Base-by-base conservation (phyloP, 75 land plant genomes). In the Sequoiadendron giganteum region DNA sequence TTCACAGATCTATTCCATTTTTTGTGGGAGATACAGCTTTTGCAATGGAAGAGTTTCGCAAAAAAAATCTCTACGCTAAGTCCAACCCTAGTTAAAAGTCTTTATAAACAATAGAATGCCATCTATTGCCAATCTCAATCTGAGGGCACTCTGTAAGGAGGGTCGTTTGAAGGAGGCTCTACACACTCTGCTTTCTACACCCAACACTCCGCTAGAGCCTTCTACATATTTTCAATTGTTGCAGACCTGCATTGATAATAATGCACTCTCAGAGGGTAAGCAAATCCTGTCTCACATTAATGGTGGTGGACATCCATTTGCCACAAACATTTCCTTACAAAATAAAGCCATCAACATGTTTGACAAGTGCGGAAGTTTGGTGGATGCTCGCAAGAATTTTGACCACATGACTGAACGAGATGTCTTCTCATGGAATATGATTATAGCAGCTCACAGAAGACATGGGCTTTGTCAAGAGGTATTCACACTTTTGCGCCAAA, bases 141-240 rank as follows among this genome's bases (percentile, higher is more conserved):
- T 65, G 30, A 65, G n/a, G 28, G n/a, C 70, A 39, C 42, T 78
- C 9, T 39, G 43, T 78, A 40, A 40, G 18, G 39, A 38, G 43
- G 42, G 42, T 40, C 81, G 81, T 18, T 78, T 78, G 81, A 78
- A 78, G 42, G 45, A 78, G 81, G 81, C 25, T 40, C 28, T 78
- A 16, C 25, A 39, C 81, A 39, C 15, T 78, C 9, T 39, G 34
- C 43, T 38, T 16, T 19, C 39, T 16, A 5, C 8, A 11, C 43
- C 43, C 7, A 40, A 78, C 43, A 65, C 2, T 65, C 70, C 70
- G 6, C n/a, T 65, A 25, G 43, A 39, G 1, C 43, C 81, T 10
- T 32, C 43, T 39, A 40, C 19, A 38, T 78, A 39, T 78, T 38
- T 40, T 78, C 19, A 19, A 19, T 9, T 78, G 18, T 19, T 78